Conservation (phyloP, 257 asterid species). For the Solanum acaule region DNA sequence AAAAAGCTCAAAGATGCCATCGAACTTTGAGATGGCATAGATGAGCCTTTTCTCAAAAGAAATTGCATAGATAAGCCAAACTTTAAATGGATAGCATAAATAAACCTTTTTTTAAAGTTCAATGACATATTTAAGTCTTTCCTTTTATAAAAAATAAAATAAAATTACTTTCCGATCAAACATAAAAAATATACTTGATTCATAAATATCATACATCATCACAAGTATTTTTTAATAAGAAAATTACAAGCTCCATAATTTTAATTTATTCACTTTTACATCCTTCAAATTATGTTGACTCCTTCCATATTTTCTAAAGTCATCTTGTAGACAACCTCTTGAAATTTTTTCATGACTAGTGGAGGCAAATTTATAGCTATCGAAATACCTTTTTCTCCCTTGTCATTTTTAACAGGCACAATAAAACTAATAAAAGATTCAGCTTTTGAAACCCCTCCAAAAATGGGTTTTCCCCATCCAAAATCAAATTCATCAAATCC, state of each 20-base stretch:
- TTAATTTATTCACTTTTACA: neutral
- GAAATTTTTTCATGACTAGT: neutral
- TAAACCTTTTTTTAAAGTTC: no score
- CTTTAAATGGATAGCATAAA: no score
- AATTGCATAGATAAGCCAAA: no score
- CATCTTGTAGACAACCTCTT: neutral
- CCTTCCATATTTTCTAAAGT: neutral
- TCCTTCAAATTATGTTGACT: neutral
- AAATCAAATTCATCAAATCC: neutral
- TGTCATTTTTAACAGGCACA: neutral
- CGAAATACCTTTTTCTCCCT: neutral
- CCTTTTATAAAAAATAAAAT: no score
- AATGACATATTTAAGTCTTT: no score
- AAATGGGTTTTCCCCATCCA: neutral
- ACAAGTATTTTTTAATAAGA: neutral
- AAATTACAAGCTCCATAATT: neutral
- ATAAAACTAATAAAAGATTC: neutral
- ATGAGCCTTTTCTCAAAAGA: no score
- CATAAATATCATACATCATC: neutral
- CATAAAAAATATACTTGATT: no score
- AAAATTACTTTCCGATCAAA: no score
- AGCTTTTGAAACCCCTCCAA: neutral
- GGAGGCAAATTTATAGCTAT: neutral
- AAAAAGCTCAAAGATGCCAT: no score
- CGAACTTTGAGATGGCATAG: no score